These are phyloP conservation scores for Dissophora globulifera DNA, from an alignment of 192 early-diverging fungal species.

Conservation along the genomic window DNA sequence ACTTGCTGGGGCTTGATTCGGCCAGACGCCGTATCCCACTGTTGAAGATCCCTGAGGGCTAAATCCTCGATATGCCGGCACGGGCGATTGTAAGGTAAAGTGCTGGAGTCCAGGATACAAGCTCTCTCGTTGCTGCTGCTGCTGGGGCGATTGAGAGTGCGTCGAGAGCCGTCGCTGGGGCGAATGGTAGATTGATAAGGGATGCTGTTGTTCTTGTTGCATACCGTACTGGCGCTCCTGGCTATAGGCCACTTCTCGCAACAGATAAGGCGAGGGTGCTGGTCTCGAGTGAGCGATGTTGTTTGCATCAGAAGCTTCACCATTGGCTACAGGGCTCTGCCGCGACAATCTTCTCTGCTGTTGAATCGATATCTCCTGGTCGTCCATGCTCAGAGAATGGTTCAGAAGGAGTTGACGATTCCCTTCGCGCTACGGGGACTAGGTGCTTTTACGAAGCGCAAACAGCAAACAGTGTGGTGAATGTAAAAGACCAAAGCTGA, in stretches of 20 bases:
- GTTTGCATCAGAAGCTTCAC: no score
- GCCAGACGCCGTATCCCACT: no score
- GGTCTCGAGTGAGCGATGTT: no score
- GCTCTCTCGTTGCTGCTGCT: background rate
- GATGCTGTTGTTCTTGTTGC: background rate
- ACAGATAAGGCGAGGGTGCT: no score
- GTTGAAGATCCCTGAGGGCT: no score
- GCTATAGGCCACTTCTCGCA: no score
- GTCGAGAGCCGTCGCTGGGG: background rate
- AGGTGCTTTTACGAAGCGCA: no score
- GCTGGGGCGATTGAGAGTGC: conserved; percentile 1
- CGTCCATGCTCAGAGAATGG: background rate
- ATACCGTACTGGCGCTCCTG: background rate
- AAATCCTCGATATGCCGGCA: no score
- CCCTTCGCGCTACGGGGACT: background rate
- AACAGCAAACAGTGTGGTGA: no score
- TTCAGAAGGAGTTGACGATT: background rate
- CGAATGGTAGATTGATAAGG: no score
- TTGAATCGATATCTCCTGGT: background rate
- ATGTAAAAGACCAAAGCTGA: no score
- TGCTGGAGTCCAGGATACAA: background rate
- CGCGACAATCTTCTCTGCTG: background rate
- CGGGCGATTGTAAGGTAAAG: no score
- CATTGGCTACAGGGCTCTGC: background rate
- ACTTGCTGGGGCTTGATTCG: background rate